Conservation (phyloP, 768 basidiomycete genomes). For the Infundibulicybe gibba region DNA sequence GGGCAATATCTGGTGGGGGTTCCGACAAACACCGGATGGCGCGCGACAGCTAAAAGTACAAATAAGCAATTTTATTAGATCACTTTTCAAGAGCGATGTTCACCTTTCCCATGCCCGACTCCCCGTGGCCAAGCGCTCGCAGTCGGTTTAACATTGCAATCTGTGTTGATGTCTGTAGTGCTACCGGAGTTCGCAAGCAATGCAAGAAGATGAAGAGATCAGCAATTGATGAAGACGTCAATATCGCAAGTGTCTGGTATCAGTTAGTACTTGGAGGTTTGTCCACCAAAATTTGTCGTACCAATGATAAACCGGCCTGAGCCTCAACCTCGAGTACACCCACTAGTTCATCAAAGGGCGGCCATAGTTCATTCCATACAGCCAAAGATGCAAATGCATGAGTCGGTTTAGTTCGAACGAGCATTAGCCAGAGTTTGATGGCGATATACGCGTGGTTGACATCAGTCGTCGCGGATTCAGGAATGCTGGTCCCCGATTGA, state of each 20-base stretch:
- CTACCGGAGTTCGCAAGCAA: conserved; percentile 48
- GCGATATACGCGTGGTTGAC: conserved; percentile 68
- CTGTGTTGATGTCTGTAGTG: conserved; percentile 50
- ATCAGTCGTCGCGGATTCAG: conserved; percentile 47
- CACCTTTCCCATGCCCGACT: conserved; percentile 50
- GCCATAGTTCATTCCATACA: conserved; percentile 80
- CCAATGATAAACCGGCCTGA: conserved; percentile 30
- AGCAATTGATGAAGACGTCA: conserved; percentile 58
- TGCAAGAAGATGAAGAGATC: conserved; percentile 64
- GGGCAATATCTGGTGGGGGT: conserved; percentile 38
- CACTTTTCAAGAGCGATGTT: background rate
- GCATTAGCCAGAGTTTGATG: conserved; percentile 68
- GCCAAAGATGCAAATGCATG: conserved; percentile 30
- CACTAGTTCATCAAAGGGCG: conserved; percentile 57
- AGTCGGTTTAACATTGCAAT: conserved; percentile 47
- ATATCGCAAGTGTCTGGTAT: conserved; percentile 49
- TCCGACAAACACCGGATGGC: conserved; percentile 50
- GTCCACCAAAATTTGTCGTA: background rate
- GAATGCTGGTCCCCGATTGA: conserved; percentile 28
- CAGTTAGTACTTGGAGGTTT: conserved; percentile 2
- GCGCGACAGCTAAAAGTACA: conserved; percentile 45
- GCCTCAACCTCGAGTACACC: conserved; percentile 45
- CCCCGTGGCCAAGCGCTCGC: conserved; percentile 40
- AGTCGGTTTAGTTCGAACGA: conserved; percentile 35
- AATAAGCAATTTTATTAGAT: conserved; percentile 2